phyloP scores from a whole-genome alignment of 139 green algal genomes.

The Auxenochlorella pyrenoidosa region DNA sequence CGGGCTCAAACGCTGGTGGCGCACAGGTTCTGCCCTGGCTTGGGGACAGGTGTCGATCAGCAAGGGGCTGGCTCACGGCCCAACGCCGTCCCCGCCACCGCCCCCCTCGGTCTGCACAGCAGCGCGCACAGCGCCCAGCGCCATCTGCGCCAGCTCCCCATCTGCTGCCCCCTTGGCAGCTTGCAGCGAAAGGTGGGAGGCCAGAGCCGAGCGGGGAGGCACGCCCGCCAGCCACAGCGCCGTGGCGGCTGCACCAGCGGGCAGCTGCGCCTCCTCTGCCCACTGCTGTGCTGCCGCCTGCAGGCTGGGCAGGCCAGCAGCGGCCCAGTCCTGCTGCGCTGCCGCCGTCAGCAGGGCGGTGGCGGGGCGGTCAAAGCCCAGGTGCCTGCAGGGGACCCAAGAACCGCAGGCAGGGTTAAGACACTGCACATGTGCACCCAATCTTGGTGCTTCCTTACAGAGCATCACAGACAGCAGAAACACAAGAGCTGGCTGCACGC shows the following conservation, averaged over 20 bases:
- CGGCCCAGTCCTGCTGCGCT: neutral
- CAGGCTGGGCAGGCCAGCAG: neutral
- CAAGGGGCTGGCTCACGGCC: too few species aligned
- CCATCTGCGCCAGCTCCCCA: neutral
- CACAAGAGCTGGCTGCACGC: too few species aligned
- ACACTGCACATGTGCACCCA: too few species aligned
- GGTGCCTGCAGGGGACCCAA: neutral
- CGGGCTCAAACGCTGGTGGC: too few species aligned
- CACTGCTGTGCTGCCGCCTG: neutral
- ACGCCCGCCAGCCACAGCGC: neutral
- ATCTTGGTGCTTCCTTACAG: too few species aligned
- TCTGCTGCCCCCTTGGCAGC: neutral
- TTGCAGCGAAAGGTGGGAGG: neutral
- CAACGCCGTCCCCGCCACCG: too few species aligned
- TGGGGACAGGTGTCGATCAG: too few species aligned
- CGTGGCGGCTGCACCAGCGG: neutral
- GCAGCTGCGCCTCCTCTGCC: neutral
- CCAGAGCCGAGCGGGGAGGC: neutral
- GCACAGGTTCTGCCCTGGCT: too few species aligned
- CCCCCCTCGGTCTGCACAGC: neutral
- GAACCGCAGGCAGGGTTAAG: too few species aligned
- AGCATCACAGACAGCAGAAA: too few species aligned
- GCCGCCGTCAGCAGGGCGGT: neutral
- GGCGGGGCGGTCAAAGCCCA: neutral
- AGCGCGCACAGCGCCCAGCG: neutral